These are phyloP conservation scores for Stachybotrys echinatus DNA, from an alignment of 2,329 filamentous ascomycete genomes.

Conservation along the genomic window DNA sequence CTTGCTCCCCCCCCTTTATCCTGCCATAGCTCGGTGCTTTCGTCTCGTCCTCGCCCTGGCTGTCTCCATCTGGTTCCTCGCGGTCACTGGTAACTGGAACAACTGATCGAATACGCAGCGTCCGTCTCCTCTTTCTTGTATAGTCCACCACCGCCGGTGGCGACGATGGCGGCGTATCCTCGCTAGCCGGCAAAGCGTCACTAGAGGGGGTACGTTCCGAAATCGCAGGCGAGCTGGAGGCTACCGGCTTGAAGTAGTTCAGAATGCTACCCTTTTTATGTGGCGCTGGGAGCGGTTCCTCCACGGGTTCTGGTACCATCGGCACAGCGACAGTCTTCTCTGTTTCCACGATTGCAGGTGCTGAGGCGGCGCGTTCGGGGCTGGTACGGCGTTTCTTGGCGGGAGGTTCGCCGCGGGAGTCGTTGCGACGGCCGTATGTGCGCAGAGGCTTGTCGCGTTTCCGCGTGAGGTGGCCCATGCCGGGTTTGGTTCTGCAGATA, in stretches of 20 bases:
- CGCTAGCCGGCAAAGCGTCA: constrained; percentile 8
- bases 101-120: constrained; percentile 20
- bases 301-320: not conserved
- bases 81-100: constrained; percentile 9
- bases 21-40: not conserved
- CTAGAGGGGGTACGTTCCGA: constrained; percentile 8
- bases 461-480: constrained; percentile 15
- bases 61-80: not conserved
- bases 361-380: not conserved
- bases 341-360: not conserved
- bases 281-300: not conserved
- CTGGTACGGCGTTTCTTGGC: constrained; percentile 18
- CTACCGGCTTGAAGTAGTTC: constrained; percentile 33
- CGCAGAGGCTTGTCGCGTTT: constrained; percentile 28
- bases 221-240: constrained; percentile 4
- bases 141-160: constrained; percentile 5
- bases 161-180: constrained; percentile 16
- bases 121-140: constrained; percentile 15
- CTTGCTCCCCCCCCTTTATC: not conserved
- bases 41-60: not conserved
- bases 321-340: not conserved
- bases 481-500: constrained; percentile 22
- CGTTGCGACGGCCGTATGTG: constrained; percentile 33
- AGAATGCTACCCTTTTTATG: constrained; percentile 30
- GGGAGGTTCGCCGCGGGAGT: constrained; percentile 15